Evolutionary conservation across 805 yeast species (phyloP).

Genomic region (Torulaspora quercuum): DNA sequence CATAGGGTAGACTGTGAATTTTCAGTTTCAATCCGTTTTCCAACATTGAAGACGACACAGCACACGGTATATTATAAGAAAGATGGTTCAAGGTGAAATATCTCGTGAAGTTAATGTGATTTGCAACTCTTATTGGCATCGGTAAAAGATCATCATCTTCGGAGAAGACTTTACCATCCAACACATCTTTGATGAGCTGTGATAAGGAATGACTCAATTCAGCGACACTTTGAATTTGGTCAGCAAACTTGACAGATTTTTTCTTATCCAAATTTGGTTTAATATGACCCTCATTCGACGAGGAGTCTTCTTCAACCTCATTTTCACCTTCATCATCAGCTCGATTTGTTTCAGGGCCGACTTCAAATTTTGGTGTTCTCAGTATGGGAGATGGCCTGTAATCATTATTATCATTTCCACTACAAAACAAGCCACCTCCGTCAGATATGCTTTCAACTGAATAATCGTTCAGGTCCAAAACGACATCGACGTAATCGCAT

Average conservation of each 20-base stretch:
- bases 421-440: constrained; percentile 24
- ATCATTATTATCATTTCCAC: constrained; percentile 6
- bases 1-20: constrained; percentile 75
- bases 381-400: neutral
- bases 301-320: constrained; percentile 3
- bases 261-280: constrained; percentile 7
- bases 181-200: constrained; percentile 29
- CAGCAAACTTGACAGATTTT: constrained; percentile 31
- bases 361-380: constrained; percentile 46
- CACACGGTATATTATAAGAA: constrained; percentile 61
- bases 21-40: constrained; percentile 52
- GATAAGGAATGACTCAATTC: constrained; percentile 31
- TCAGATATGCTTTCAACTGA: constrained; percentile 28
- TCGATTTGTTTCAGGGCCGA: constrained; percentile 59
- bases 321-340: constrained; percentile 7
- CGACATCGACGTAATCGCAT: constrained; percentile 60
- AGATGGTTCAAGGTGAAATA: constrained; percentile 58
- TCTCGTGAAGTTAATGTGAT: constrained; percentile 52
- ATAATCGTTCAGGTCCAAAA: constrained; percentile 38
- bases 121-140: constrained; percentile 40
- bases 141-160: constrained; percentile 32
- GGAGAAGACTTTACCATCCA: constrained; percentile 23
- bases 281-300: neutral
- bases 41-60: constrained; percentile 59
- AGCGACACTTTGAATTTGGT: constrained; percentile 25